phyloP scores from a whole-genome alignment of 192 early-diverging fungal species.

The Obelidium mucronatum region DNA sequence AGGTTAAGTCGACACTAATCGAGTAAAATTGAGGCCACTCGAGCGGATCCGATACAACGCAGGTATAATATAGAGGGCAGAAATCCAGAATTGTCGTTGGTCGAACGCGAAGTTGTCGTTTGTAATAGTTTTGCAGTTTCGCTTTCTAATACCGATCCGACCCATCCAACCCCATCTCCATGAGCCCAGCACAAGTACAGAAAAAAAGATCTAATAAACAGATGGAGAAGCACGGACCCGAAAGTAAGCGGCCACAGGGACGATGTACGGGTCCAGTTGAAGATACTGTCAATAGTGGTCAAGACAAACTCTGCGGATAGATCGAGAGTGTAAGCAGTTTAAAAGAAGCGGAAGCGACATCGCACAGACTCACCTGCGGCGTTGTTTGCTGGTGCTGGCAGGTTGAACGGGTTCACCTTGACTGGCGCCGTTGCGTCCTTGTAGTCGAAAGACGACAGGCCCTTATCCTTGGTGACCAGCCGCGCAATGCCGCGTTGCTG shows the following conservation, averaged over 20 bases:
- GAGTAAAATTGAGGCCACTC: no score
- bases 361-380: constrained; percentile 56
- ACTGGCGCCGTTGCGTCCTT: constrained; percentile 31
- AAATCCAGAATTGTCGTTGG: no score
- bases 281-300: constrained; percentile 88
- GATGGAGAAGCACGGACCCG: constrained; percentile 58
- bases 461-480: constrained; percentile 42
- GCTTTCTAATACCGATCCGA: no score
- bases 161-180: no score
- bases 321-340: not conserved
- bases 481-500: constrained; percentile 24
- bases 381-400: constrained; percentile 54
- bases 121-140: no score
- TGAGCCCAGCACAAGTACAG: no score
- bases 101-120: no score
- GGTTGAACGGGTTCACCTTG: constrained; percentile 60
- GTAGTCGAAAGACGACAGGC: constrained; percentile 44
- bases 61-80: no score
- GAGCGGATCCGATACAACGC: no score
- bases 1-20: not conserved
- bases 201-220: not conserved
- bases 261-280: constrained; percentile 92
- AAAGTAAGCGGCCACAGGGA: constrained; percentile 86
- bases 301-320: constrained; percentile 73
- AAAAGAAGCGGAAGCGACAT: not conserved